Base-by-base conservation (phyloP, 2,329 filamentous ascomycete genomes). In the Peltaster fructicola region DNA sequence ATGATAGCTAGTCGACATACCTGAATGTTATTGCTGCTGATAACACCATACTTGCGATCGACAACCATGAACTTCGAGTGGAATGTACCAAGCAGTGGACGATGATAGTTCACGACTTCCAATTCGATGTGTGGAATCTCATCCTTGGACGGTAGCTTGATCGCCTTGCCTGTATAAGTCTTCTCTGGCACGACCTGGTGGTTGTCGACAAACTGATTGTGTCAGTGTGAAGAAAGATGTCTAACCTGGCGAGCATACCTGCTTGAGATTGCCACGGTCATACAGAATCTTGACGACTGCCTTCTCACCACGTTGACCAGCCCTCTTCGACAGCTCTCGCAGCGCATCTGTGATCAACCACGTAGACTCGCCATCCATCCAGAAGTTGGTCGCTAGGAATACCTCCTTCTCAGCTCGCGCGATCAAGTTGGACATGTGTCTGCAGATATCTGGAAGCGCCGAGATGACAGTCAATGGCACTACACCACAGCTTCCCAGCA, bases 41-140 rank as follows among this genome's bases (percentile, higher is more conserved):
- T 45, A 1, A 78, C 54, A 0, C 65, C 77, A n/a, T 74, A 57
- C 32, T 64, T 67, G 5, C 77, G 61, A 45, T 85, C 78, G 1
- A 84, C 67, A 1, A 84, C 56, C 59, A 79, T 76, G 42, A 74
- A 81, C 42, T 85, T 85, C 33, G 69, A 59, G 40, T 84, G 78
- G 19, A 82, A 74, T 0, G 78, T 85, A 1, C 78, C 77, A 3
- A 84, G 48, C 1, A 75, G 49, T 1, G 75, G 64, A 8, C 62
- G 59, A 39, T 84, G 78, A 38, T 70, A 73, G 40, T 79, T 84
- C 32, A 76, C 61, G 5, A 82, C 75, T 40, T 79, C 57, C 16
- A 85, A 47, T 32, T 81, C 69, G 14, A 84, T 48, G 38, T 79
- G 63, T 0, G 76, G 75, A 3, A 82, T 70, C 18, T 82, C 72